Evolutionary conservation across 2,329 filamentous ascomycete species (phyloP).

Genomic region (Xylaria sp.): DNA sequence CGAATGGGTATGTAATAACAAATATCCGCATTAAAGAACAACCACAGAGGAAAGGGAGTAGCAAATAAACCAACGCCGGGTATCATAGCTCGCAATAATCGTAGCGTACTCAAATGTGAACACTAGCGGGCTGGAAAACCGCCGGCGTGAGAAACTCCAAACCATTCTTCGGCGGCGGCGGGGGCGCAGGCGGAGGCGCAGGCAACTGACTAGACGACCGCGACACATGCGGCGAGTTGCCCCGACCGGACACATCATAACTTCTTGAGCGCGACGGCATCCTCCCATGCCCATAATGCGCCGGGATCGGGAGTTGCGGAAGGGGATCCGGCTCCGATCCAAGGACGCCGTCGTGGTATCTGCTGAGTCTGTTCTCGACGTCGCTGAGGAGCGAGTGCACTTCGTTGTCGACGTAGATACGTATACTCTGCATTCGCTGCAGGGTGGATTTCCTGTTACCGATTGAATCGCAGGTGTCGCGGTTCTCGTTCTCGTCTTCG

Average conservation of each 20-base stretch:
- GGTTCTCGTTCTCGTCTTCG: slow-evolving; percentile 44
- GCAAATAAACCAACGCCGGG: no score
- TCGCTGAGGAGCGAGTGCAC: slow-evolving; percentile 62
- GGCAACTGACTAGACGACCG: slow-evolving; percentile 6
- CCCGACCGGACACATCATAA: not conserved
- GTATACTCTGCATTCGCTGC: slow-evolving; percentile 54
- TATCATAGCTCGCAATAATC: no score
- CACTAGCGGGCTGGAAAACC: slow-evolving; percentile 38
- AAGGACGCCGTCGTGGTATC: slow-evolving; percentile 35
- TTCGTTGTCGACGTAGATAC: slow-evolving; percentile 62
- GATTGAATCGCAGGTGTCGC: slow-evolving; percentile 21
- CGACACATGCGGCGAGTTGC: not conserved
- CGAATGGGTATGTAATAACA: no score
- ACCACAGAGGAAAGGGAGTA: no score
- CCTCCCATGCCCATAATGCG: not conserved
- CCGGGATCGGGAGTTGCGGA: slow-evolving; percentile 1
- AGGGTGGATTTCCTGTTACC: slow-evolving; percentile 28
- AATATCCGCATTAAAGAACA: no score
- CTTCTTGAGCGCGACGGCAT: not conserved
- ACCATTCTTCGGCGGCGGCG: slow-evolving; percentile 35
- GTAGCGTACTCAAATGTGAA: no score
- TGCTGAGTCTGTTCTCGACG: slow-evolving; percentile 56
- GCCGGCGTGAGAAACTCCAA: slow-evolving; percentile 44
- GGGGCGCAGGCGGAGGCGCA: slow-evolving; percentile 31
- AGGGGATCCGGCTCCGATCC: slow-evolving; percentile 20